Percentiles rank a stretch among this genome's conserved stretches.
phyloP scores from a whole-genome alignment of 139 green algal genomes.

The Ostreobium quekettii region DNA sequence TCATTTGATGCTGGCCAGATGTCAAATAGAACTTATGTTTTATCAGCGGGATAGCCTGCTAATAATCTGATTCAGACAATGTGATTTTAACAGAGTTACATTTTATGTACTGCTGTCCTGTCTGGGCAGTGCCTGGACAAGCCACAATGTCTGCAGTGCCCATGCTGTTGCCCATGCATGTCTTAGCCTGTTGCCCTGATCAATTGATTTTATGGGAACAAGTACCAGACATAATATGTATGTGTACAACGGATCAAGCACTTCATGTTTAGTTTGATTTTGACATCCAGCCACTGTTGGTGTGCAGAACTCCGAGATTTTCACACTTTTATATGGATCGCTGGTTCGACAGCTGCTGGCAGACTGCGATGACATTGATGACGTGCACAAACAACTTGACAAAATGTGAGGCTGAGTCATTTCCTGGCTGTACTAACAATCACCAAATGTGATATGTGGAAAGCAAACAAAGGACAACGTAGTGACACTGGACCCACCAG shows the following conservation, averaged over 20 bases:
- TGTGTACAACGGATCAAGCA: background rate
- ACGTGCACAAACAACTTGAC: conserved; percentile 95
- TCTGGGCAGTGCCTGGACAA: background rate
- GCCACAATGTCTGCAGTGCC: background rate
- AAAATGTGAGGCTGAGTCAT: conserved; percentile 79
- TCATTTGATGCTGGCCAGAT: too few relatives aligned
- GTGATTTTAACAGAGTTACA: too few relatives aligned
- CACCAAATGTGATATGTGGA: too few relatives aligned
- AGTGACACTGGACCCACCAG: too few relatives aligned
- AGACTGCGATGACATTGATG: conserved; percentile 87
- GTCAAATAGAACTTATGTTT: too few relatives aligned
- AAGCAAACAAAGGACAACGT: too few relatives aligned
- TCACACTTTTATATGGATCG: conserved; percentile 93
- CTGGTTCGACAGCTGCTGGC: conserved; percentile 91
- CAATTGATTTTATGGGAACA: background rate
- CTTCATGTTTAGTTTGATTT: background rate
- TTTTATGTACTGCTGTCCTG: too few relatives aligned
- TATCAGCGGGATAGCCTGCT: too few relatives aligned
- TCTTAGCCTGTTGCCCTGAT: background rate
- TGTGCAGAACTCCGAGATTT: conserved; percentile 84
- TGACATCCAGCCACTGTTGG: background rate
- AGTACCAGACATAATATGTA: background rate
- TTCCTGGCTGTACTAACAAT: too few relatives aligned
- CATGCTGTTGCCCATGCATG: background rate
- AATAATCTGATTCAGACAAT: too few relatives aligned